A percentile compares a stretch with the other conserved stretches of the same genome.
phyloP scores from a whole-genome alignment of 345 rosid genomes.

The Schrenkiella parvula region DNA sequence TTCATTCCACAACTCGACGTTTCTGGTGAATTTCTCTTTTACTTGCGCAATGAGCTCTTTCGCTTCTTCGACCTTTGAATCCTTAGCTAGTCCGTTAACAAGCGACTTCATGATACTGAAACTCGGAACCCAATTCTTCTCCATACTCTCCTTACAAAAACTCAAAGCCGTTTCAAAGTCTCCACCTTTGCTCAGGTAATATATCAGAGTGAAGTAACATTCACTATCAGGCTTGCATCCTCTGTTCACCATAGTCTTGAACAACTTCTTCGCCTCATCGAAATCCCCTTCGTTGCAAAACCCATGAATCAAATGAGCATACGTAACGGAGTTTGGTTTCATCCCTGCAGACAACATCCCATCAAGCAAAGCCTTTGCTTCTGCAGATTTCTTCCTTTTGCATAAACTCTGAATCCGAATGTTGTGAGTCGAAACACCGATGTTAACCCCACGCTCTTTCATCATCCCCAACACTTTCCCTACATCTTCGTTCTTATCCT shows the following conservation, averaged over 20 bases:
- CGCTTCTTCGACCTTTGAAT: slow-evolving; percentile 57
- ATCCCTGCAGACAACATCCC: slow-evolving; percentile 47
- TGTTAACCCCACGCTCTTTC: slow-evolving; percentile 41
- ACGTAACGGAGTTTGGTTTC: slow-evolving; percentile 48
- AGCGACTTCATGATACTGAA: slow-evolving; percentile 55
- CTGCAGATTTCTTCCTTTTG: slow-evolving; percentile 46
- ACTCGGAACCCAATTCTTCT: slow-evolving; percentile 68
- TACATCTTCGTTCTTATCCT: slow-evolving; percentile 69
- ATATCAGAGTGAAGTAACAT: slow-evolving; percentile 52
- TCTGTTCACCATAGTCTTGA: slow-evolving; percentile 44
- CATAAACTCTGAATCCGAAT: slow-evolving; percentile 68
- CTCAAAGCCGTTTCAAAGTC: slow-evolving; percentile 61
- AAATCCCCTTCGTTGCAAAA: slow-evolving; percentile 58
- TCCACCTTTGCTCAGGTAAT: slow-evolving; percentile 55
- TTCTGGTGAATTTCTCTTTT: slow-evolving; percentile 54
- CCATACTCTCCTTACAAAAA: slow-evolving; percentile 58
- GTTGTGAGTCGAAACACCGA: slow-evolving; percentile 49
- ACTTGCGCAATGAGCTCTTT: slow-evolving; percentile 47
- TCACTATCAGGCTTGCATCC: slow-evolving; percentile 50
- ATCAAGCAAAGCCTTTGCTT: slow-evolving; percentile 58
- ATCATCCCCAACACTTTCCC: slow-evolving; percentile 61
- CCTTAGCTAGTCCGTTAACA: slow-evolving; percentile 56
- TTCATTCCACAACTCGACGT: slow-evolving; percentile 64
- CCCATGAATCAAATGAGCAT: slow-evolving; percentile 65
- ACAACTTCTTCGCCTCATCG: slow-evolving; percentile 66